Evolutionary conservation across 1,139 yeast genomes (phyloP).

Genomic region (Geotrichum reessii): DNA sequence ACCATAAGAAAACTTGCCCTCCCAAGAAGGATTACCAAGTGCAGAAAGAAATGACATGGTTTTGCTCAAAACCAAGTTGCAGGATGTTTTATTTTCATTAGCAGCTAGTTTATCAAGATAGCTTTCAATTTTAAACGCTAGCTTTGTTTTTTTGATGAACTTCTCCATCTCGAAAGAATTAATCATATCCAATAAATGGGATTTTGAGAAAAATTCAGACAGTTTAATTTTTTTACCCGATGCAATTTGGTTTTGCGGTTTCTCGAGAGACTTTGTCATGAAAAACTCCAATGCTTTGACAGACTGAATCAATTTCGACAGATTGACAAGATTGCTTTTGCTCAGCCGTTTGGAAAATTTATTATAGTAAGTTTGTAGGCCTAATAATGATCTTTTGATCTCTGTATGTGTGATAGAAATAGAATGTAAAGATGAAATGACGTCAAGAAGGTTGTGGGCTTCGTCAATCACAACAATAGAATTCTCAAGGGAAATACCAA

Average conservation of each 20-base stretch:
- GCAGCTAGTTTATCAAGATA: constrained; percentile 44
- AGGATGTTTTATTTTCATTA: constrained; percentile 22
- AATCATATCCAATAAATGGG: constrained; percentile 58
- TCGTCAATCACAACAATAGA: constrained; percentile 82
- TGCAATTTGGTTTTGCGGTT: constrained; percentile 32
- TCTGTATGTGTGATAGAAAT: constrained; percentile 51
- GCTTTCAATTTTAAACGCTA: constrained; percentile 78
- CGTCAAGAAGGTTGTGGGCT: constrained; percentile 83
- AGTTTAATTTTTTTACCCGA: constrained; percentile 54
- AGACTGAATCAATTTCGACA: constrained; percentile 58
- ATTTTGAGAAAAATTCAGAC: constrained; percentile 49
- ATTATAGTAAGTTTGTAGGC: constrained; percentile 50
- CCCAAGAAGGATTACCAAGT: constrained; percentile 67
- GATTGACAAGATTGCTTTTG: constrained; percentile 66
- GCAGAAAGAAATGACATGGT: constrained; percentile 60
- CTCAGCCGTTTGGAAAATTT: constrained; percentile 61
- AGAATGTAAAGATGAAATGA: constrained; percentile 66
- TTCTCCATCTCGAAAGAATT: constrained; percentile 64
- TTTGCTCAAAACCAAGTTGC: constrained; percentile 60
- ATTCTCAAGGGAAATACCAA: constrained; percentile 55
- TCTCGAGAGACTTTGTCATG: constrained; percentile 32
- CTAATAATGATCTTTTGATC: constrained; percentile 41
- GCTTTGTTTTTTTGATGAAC: constrained; percentile 61
- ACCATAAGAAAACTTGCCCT: constrained; percentile 77
- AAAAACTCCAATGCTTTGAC: constrained; percentile 49